These are phyloP conservation scores for Xanthoparmelia taractica DNA, from an alignment of 495 filamentous ascomycete genomes.

Conservation along the genomic window DNA sequence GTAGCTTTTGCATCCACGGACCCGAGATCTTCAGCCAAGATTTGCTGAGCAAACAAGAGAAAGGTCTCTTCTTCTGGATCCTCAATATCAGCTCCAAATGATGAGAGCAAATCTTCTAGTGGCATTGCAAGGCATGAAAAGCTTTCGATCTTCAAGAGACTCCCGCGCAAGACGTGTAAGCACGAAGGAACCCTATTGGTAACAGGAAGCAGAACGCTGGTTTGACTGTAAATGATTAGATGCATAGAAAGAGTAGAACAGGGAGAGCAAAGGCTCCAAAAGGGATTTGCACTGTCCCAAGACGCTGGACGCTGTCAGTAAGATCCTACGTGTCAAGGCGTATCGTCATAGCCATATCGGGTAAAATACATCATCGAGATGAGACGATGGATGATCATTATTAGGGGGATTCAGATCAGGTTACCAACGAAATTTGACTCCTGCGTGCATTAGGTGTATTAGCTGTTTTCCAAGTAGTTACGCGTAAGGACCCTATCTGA, in stretches of 20 bases:
- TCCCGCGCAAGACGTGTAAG: background rate
- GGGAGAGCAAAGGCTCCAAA: background rate
- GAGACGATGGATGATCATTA: too few relatives aligned
- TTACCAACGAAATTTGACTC: too few relatives aligned
- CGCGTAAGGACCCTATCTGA: too few relatives aligned
- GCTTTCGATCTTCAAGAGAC: background rate
- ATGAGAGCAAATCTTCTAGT: conserved; percentile 20
- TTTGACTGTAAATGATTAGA: background rate
- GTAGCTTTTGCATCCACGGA: conserved; percentile 67
- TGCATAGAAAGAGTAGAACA: background rate
- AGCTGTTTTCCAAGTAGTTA: too few relatives aligned
- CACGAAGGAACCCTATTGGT: background rate
- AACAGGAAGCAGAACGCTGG: background rate
- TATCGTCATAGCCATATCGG: too few relatives aligned
- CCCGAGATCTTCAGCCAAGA: conserved; percentile 73
- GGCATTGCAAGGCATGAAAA: background rate
- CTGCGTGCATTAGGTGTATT: too few relatives aligned
- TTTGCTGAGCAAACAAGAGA: conserved; percentile 66
- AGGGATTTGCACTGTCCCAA: background rate
- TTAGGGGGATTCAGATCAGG: too few relatives aligned
- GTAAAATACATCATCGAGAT: too few relatives aligned
- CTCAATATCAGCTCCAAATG: conserved; percentile 38
- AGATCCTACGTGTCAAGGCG: too few relatives aligned
- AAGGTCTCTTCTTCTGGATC: conserved; percentile 76
- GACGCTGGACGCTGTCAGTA: background rate